phyloP scores from a whole-genome alignment of 2,329 filamentous ascomycete species.

The Aschersonia sp. region DNA sequence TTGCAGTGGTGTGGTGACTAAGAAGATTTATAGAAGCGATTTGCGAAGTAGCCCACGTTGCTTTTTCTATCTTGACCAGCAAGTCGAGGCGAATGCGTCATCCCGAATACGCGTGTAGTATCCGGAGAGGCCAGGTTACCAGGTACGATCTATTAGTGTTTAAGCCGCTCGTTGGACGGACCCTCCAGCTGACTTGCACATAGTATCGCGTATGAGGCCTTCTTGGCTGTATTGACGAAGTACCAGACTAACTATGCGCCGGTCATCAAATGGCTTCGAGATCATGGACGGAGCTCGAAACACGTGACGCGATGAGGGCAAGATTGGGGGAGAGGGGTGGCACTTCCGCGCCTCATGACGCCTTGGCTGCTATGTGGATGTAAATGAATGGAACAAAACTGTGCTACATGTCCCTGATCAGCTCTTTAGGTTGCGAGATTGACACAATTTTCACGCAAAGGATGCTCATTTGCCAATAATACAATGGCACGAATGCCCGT shows the following conservation, averaged over 20 bases:
- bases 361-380: no score
- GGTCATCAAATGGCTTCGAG: conserved; percentile 55
- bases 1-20: no score
- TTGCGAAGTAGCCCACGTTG: conserved; percentile 48
- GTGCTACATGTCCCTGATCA: no score
- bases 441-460: no score
- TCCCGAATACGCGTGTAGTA: conserved; percentile 39
- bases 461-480: no score
- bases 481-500: no score
- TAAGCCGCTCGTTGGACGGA: no score
- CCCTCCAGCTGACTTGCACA: background rate
- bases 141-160: conserved; percentile 34
- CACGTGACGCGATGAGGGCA: no score
- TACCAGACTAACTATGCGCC: conserved; percentile 57
- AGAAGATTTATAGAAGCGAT: conserved; percentile 38
- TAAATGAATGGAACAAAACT: no score
- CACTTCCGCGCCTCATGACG: no score
- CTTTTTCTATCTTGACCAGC: conserved; percentile 48
- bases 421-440: no score
- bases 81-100: conserved; percentile 27
- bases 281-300: conserved; percentile 12
- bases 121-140: conserved; percentile 43
- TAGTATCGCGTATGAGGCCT: conserved; percentile 58
- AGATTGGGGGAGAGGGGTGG: no score
- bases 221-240: conserved; percentile 48